These are phyloP conservation scores for Arachis monticola DNA, from an alignment of 331 rosid genomes.

Conservation along the genomic window DNA sequence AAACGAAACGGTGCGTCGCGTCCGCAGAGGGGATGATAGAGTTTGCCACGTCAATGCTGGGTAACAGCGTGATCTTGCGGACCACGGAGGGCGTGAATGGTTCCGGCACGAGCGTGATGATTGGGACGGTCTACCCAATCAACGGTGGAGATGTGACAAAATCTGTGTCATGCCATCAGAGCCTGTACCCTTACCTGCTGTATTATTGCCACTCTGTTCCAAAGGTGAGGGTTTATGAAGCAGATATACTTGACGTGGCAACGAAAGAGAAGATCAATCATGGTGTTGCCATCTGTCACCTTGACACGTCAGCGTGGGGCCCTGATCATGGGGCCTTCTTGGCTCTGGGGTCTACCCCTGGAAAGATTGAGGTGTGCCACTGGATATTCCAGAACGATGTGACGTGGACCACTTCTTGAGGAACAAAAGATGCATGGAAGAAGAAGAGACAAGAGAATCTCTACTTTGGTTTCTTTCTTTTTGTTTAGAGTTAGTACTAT, in stretches of 20 bases:
- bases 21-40: conserved; percentile 87
- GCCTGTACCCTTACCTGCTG: conserved; percentile 76
- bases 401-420: conserved; percentile 64
- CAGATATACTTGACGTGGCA: conserved; percentile 67
- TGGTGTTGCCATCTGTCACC: conserved; percentile 87
- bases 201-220: conserved; percentile 96
- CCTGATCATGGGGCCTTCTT: conserved; percentile 76
- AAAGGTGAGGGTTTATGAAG: conserved; percentile 84
- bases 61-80: conserved; percentile 48
- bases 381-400: conserved; percentile 94
- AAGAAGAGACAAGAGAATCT: neutral
- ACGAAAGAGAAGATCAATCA: conserved; percentile 72
- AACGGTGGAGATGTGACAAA: conserved; percentile 74
- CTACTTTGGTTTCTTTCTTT: neutral
- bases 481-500: neutral
- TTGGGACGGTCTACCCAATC: conserved; percentile 63
- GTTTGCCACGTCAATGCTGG: conserved; percentile 70
- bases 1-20: conserved; percentile 81
- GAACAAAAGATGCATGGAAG: neutral
- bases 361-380: conserved; percentile 86
- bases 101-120: conserved; percentile 45
- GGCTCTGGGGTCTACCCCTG: conserved; percentile 76
- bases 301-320: conserved; percentile 89
- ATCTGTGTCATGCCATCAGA: conserved; percentile 88
- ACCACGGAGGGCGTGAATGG: conserved; percentile 58